Evolutionary conservation across 352 stramenopile species (phyloP).

Genomic region (Phytopythium kandeliae): DNA sequence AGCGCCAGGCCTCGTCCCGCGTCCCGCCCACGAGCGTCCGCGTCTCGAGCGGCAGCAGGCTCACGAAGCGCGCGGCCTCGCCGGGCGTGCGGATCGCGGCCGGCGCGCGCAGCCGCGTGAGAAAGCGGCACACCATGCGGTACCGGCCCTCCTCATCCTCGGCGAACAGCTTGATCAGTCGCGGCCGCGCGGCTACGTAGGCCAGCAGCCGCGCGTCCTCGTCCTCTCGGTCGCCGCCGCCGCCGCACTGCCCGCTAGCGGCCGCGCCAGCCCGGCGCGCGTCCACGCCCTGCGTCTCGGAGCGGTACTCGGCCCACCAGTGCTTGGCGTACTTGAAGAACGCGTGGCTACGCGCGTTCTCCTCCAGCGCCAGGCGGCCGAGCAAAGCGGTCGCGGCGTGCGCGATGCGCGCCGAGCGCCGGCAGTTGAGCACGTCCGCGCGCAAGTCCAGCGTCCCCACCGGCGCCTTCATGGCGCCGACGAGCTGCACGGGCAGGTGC

Average conservation of each 20-base stretch:
- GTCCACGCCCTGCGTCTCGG: conserved; percentile 19
- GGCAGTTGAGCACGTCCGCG: conserved; percentile 55
- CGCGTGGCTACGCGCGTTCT: conserved; percentile 42
- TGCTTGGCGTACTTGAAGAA: conserved; percentile 83
- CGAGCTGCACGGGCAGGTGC: conserved; percentile 57
- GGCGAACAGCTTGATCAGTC: conserved; percentile 78
- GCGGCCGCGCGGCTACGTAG: conserved; percentile 13
- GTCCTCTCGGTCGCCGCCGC: conserved; percentile 11
- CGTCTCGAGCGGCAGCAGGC: conserved; percentile 64
- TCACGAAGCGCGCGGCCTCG: conserved; percentile 84
- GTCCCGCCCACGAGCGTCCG: conserved; percentile 44
- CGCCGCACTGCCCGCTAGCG: conserved; percentile 1
- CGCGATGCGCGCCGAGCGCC: conserved; percentile 32
- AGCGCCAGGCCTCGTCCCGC: conserved; percentile 73
- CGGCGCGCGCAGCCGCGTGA: conserved; percentile 49
- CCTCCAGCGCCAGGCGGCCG: conserved; percentile 46
- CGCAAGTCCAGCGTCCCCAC: conserved; percentile 66
- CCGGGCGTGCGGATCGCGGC: conserved; percentile 55
- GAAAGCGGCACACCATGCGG: conserved; percentile 83
- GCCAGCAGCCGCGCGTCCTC: conserved; percentile 14
- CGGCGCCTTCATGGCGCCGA: conserved; percentile 65
- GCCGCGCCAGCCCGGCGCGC: neutral
- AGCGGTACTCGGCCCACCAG: conserved; percentile 80
- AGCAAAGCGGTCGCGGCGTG: conserved; percentile 41
- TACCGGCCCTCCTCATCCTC: conserved; percentile 86